Evolutionary conservation across 2,329 filamentous ascomycete species (phyloP).

Genomic region (Venturia asperata): DNA sequence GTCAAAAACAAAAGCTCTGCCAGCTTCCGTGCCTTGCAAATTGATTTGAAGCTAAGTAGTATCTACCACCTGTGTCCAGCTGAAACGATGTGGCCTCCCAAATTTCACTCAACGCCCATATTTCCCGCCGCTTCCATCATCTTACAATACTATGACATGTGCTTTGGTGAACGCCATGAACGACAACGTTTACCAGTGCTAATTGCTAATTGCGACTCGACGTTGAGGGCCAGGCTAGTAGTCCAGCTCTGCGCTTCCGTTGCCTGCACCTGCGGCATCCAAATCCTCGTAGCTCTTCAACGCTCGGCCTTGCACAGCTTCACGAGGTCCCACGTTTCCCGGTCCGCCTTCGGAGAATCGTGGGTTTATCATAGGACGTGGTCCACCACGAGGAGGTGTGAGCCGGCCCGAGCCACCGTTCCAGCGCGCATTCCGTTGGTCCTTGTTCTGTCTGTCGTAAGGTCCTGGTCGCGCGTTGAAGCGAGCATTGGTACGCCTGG

Average conservation of each 20-base stretch:
- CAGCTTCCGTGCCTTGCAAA: constrained; percentile 2
- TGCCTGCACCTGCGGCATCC: constrained; percentile 63
- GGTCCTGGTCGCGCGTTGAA: constrained; percentile 36
- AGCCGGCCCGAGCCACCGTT: constrained; percentile 40
- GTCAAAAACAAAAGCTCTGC: not conserved
- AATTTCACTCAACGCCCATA: not conserved
- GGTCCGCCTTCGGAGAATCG: constrained; percentile 70
- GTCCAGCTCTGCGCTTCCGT: constrained; percentile 78
- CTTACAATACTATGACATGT: constrained; percentile 6
- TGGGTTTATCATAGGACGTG: constrained; percentile 47
- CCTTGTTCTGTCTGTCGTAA: constrained; percentile 36
- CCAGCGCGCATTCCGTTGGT: constrained; percentile 42
- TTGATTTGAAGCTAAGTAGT: not conserved
- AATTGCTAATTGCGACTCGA: not conserved
- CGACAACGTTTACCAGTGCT: not conserved
- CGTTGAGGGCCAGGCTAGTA: constrained; percentile 51
- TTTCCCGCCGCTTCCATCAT: not conserved
- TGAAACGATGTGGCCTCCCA: not conserved
- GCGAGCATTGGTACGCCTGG: constrained; percentile 36
- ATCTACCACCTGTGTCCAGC: not conserved
- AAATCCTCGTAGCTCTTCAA: constrained; percentile 97
- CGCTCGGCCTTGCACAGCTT: constrained; percentile 86
- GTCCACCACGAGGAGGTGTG: constrained; percentile 45
- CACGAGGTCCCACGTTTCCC: constrained; percentile 69
- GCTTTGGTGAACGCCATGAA: too few species aligned